Percentiles rank a stretch among this genome's conserved stretches.
Evolutionary conservation across 2,329 filamentous ascomycete species (phyloP).

Genomic region (Ophiostoma ips): DNA sequence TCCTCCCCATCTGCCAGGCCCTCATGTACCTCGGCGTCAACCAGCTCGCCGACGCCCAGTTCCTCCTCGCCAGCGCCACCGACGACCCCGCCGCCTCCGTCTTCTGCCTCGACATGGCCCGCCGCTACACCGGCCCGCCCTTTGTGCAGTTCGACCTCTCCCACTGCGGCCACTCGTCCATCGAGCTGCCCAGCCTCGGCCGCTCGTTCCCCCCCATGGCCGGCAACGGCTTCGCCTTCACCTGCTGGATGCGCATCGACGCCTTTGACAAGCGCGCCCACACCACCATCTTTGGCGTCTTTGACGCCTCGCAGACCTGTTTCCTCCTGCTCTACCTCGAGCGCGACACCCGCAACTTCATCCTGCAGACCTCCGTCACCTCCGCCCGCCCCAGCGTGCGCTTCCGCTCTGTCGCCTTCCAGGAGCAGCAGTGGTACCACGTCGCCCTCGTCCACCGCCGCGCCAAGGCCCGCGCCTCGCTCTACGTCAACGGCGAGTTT

Average conservation of each 20-base stretch:
- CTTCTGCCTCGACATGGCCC: slow-evolving; percentile 61
- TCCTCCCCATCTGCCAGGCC: slow-evolving; percentile 53
- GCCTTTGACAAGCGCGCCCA: slow-evolving; percentile 72
- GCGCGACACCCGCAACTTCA: slow-evolving; percentile 84
- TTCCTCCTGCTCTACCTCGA: slow-evolving; percentile 91
- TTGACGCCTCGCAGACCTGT: slow-evolving; percentile 81
- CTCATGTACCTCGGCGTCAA: slow-evolving; percentile 66
- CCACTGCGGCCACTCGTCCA: slow-evolving; percentile 71
- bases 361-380: slow-evolving; percentile 86
- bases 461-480: slow-evolving; percentile 65
- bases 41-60: slow-evolving; percentile 68
- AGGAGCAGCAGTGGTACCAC: slow-evolving; percentile 78
- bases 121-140: slow-evolving; percentile 60
- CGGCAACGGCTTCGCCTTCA: slow-evolving; percentile 75
- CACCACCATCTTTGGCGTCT: slow-evolving; percentile 91
- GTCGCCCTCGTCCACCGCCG: slow-evolving; percentile 75
- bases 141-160: slow-evolving; percentile 93
- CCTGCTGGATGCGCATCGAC: slow-evolving; percentile 80
- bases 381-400: slow-evolving; percentile 78
- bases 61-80: slow-evolving; percentile 47
- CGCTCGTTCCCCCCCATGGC: slow-evolving; percentile 70
- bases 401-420: slow-evolving; percentile 73
- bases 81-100: slow-evolving; percentile 42
- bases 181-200: slow-evolving; percentile 79
- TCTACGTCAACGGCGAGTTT: slow-evolving; percentile 90